Conservation (phyloP, 2,329 filamentous ascomycete genomes). For the Botrytis deweyae region DNA sequence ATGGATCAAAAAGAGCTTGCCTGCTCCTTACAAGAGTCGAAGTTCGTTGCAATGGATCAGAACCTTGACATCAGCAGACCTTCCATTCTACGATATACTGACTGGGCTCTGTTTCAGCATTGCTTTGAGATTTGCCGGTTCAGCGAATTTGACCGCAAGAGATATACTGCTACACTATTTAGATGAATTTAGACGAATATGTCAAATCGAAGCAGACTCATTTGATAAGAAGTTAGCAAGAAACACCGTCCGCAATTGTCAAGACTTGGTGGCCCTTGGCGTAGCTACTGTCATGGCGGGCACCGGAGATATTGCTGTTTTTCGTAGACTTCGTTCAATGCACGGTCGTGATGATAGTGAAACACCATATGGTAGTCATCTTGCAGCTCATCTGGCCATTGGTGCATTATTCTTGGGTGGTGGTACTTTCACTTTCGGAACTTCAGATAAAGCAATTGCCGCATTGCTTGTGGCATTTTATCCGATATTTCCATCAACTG, state of each 20-base stretch:
- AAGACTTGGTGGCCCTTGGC: conserved; percentile 81
- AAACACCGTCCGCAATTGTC: conserved; percentile 83
- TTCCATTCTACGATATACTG: conserved; percentile 90
- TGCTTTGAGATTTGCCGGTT: conserved; percentile 72
- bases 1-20: conserved; percentile 77
- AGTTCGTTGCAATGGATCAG: conserved; percentile 59
- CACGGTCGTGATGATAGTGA: conserved; percentile 84
- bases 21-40: conserved; percentile 63
- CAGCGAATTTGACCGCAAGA: conserved; percentile 66
- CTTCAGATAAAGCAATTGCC: conserved; percentile 81
- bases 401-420: conserved; percentile 89
- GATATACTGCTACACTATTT: conserved; percentile 82
- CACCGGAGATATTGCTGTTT: conserved; percentile 82
- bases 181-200: conserved; percentile 80
- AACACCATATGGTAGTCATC: conserved; percentile 88
- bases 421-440: conserved; percentile 88
- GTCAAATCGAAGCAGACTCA: conserved; percentile 52
- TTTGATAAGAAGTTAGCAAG: conserved; percentile 86
- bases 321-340: conserved; percentile 80
- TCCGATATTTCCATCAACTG: conserved; percentile 81
- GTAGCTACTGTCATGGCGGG: conserved; percentile 92
- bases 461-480: conserved; percentile 90
- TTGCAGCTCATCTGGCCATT: conserved; percentile 89
- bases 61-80: conserved; percentile 72
- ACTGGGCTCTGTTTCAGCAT: conserved; percentile 84